These are phyloP conservation scores for Saccharomyces pastorianus DNA, from an alignment of 1,139 yeast genomes.

Conservation along the genomic window DNA sequence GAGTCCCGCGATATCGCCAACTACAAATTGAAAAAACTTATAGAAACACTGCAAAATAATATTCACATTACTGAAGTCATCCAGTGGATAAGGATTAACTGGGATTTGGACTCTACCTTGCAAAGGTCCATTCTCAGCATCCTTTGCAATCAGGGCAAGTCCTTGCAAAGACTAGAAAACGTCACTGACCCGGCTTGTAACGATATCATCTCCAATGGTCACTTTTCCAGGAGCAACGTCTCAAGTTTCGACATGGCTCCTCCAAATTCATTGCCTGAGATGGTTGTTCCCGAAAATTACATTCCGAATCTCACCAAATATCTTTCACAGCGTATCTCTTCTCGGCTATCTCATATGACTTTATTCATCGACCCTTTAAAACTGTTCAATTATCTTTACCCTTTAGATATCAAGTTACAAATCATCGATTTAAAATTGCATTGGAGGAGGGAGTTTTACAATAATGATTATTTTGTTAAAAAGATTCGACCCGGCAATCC, in stretches of 20 bases:
- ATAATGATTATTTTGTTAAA: constrained; percentile 21
- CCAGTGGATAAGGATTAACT: constrained; percentile 35
- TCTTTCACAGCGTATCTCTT: constrained; percentile 26
- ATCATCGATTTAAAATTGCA: constrained; percentile 34
- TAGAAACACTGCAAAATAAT: constrained; percentile 26
- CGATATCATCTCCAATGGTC: constrained; percentile 29
- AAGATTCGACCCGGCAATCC: constrained; percentile 12
- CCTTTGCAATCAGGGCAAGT: constrained; percentile 26
- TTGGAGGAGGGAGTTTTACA: constrained; percentile 35
- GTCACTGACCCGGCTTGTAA: constrained; percentile 35
- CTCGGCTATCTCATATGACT: constrained; percentile 29
- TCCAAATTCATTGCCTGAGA: constrained; percentile 33
- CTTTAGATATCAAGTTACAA: constrained; percentile 28
- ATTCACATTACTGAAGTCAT: constrained; percentile 20
- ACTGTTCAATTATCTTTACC: constrained; percentile 31
- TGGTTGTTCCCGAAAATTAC: constrained; percentile 27
- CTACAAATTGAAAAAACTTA: constrained; percentile 22
- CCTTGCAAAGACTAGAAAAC: constrained; percentile 33
- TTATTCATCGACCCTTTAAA: constrained; percentile 34
- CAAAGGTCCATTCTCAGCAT: constrained; percentile 29
- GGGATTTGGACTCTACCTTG: constrained; percentile 33
- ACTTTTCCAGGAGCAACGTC: constrained; percentile 22
- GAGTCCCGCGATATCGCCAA: constrained; percentile 28
- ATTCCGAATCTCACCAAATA: constrained; percentile 26
- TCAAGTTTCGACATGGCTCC: constrained; percentile 37